Conservation (phyloP, 1,139 yeast genomes). For the Protomyces inundatus region DNA sequence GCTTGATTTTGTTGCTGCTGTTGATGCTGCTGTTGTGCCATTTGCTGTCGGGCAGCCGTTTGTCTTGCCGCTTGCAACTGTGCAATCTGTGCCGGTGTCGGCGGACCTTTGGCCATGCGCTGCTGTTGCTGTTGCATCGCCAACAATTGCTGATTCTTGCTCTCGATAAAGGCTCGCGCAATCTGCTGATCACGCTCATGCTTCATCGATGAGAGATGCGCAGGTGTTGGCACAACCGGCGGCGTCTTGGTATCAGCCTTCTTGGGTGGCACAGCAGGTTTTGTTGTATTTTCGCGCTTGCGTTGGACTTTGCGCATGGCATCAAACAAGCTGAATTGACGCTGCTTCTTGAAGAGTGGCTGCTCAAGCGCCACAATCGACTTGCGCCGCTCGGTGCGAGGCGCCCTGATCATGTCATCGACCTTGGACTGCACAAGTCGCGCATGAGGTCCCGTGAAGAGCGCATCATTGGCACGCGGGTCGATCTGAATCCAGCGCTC, state of each 20-base stretch:
- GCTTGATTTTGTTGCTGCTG: slow-evolving; percentile 39
- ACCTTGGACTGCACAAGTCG: slow-evolving; percentile 85
- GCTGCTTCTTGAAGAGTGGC: slow-evolving; percentile 48
- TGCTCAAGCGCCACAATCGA: neutral
- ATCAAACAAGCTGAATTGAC: slow-evolving; percentile 98
- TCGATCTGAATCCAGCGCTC: slow-evolving; percentile 91
- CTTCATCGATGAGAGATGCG: slow-evolving; percentile 73
- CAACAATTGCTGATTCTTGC: slow-evolving; percentile 39
- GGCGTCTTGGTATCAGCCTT: slow-evolving; percentile 17
- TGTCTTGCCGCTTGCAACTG: slow-evolving; percentile 43
- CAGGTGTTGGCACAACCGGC: slow-evolving; percentile 60
- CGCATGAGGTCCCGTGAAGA: slow-evolving; percentile 78
- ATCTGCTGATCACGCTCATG: slow-evolving; percentile 79
- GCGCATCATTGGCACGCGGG: slow-evolving; percentile 44
- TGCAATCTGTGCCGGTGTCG: slow-evolving; percentile 29
- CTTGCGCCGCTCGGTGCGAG: slow-evolving; percentile 66
- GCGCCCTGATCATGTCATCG: slow-evolving; percentile 47
- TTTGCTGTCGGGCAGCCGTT: slow-evolving; percentile 18
- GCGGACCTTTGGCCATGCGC: slow-evolving; percentile 27
- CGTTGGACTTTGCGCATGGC: slow-evolving; percentile 87
- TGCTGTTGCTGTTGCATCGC: slow-evolving; percentile 28
- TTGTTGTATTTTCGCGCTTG: slow-evolving; percentile 50
- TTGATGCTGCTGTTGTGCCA: slow-evolving; percentile 42
- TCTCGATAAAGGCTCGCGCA: slow-evolving; percentile 63
- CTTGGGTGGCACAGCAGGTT: slow-evolving; percentile 13